Conservation (phyloP, 2,329 filamentous ascomycete species). For the Ilyonectria destructans region DNA sequence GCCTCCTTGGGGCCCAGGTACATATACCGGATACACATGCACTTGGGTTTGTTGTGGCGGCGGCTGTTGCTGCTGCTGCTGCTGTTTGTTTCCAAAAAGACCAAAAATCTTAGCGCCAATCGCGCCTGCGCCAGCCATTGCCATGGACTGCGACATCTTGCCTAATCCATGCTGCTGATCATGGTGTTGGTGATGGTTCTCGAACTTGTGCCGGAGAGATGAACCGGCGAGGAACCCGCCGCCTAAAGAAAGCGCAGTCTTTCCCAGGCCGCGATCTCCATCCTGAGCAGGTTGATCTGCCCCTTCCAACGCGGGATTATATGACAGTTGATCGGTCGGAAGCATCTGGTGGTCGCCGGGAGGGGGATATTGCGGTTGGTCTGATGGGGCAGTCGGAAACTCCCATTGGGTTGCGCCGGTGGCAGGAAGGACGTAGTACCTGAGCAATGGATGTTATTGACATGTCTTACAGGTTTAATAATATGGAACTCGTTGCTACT, state of each 20-base stretch:
- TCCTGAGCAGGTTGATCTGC: slow-evolving; percentile 12
- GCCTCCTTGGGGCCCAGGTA: slow-evolving; percentile 26
- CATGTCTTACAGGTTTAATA: background rate
- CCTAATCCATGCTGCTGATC: slow-evolving; percentile 21
- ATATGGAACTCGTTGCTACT: background rate
- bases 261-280: slow-evolving; percentile 30
- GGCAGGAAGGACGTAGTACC: slow-evolving; percentile 30
- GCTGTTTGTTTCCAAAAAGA: slow-evolving; percentile 25
- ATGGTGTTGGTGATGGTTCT: slow-evolving; percentile 16
- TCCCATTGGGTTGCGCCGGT: slow-evolving; percentile 33
- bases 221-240: slow-evolving; percentile 20
- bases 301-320: background rate
- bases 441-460: background rate
- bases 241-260: slow-evolving; percentile 29
- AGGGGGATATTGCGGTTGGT: slow-evolving; percentile 11
- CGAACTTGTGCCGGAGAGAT: slow-evolving; percentile 11
- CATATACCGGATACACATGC: slow-evolving; percentile 30
- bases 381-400: slow-evolving; percentile 21
- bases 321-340: slow-evolving; percentile 1
- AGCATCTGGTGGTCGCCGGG: background rate
- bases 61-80: slow-evolving; percentile 14
- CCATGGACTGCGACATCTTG: slow-evolving; percentile 25
- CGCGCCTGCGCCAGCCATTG: slow-evolving; percentile 29
- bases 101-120: slow-evolving; percentile 31
- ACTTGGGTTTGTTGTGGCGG: slow-evolving; percentile 26